Conservation (phyloP, 176 grass and related monocot genomes). For the Aegilops tauschii region DNA sequence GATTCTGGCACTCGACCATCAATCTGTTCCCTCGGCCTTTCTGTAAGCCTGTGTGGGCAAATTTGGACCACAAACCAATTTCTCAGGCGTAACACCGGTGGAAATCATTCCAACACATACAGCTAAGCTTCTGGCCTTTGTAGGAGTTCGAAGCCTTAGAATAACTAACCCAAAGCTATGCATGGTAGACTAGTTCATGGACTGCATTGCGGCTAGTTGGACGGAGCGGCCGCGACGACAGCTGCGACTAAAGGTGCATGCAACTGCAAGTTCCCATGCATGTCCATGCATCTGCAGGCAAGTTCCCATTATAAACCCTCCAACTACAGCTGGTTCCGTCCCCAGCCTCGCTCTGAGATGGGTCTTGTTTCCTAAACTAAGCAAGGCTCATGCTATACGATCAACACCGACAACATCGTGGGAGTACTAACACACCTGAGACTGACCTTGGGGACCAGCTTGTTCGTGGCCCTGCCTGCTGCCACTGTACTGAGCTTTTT, state of each 20-base stretch:
- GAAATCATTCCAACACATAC: conserved; percentile 34
- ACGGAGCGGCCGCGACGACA: not conserved
- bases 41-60: not conserved
- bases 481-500: not conserved
- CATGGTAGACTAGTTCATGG: conserved; percentile 15
- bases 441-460: conserved; percentile 34
- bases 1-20: conserved; percentile 24
- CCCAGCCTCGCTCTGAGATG: not conserved
- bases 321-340: conserved; percentile 32
- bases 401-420: conserved; percentile 13
- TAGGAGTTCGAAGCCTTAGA: conserved; percentile 42
- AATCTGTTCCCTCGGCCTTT: conserved; percentile 33
- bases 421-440: conserved; percentile 28
- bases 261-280: conserved; percentile 55
- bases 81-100: conserved; percentile 1
- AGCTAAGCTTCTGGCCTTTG: conserved; percentile 32
- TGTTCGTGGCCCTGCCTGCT: not conserved
- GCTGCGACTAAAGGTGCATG: conserved; percentile 14
- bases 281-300: conserved; percentile 21
- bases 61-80: conserved; percentile 43
- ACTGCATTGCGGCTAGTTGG: not conserved
- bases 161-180: conserved; percentile 19
- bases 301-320: conserved; percentile 30
- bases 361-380: conserved; percentile 2
- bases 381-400: not conserved